Conservation (phyloP, 345 rosid genomes). For the Salix exigua region DNA sequence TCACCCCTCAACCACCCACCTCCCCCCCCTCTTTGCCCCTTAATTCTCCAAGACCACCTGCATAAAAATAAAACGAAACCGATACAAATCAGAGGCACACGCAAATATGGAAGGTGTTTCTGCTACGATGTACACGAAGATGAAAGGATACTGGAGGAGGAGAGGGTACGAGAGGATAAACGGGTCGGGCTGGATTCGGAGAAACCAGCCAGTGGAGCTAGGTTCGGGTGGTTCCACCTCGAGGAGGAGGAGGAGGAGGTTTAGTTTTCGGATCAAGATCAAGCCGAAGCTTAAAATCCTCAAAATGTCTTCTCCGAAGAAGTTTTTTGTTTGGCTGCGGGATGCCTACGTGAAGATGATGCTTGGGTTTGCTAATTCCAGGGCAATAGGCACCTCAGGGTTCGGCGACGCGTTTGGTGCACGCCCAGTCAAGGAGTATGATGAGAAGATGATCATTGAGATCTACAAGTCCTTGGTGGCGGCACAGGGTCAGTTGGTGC, state of each 20-base stretch:
- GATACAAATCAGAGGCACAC: neutral
- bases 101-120: conserved; percentile 42
- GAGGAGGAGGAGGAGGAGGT: conserved; percentile 33
- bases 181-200: conserved; percentile 19
- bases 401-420: conserved; percentile 20
- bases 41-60: neutral
- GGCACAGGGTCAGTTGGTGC: conserved; percentile 44
- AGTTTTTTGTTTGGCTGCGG: conserved; percentile 48
- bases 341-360: conserved; percentile 69
- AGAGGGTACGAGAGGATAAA: conserved; percentile 48
- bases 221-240: neutral
- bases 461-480: conserved; percentile 61
- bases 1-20: neutral
- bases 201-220: conserved; percentile 7
- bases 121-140: conserved; percentile 25
- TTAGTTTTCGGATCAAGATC: conserved; percentile 49
- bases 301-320: conserved; percentile 38
- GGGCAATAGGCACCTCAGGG: conserved; percentile 14
- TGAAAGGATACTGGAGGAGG: conserved; percentile 35
- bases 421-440: conserved; percentile 45
- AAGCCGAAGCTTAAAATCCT: conserved; percentile 40
- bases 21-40: neutral
- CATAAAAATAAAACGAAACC: neutral
- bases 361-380: conserved; percentile 46
- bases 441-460: conserved; percentile 54